phyloP scores from a whole-genome alignment of 345 rosid species.

The Citrus reticulata region DNA sequence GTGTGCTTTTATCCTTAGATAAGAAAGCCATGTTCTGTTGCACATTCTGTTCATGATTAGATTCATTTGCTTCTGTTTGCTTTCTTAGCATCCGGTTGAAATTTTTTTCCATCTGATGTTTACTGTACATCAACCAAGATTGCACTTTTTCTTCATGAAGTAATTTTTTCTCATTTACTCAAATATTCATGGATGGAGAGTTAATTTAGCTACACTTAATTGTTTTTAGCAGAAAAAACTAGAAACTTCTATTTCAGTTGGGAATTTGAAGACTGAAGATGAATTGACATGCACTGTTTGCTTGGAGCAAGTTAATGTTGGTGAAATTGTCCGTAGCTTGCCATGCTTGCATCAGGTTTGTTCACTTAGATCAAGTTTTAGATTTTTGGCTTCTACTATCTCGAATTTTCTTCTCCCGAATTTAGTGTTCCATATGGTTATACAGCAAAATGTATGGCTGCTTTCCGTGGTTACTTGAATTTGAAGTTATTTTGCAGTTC shows the following conservation, averaged over 20 bases:
- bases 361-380: background rate
- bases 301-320: constrained; percentile 69
- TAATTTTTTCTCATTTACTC: background rate
- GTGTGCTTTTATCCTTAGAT: background rate
- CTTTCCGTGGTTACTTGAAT: background rate
- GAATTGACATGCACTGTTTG: constrained; percentile 79
- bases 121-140: background rate
- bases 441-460: background rate
- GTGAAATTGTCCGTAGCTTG: constrained; percentile 64
- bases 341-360: constrained; percentile 80
- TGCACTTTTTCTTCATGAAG: background rate
- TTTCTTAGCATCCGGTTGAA: background rate
- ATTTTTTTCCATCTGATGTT: background rate
- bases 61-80: background rate
- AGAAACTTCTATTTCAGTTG: constrained; percentile 32
- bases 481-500: constrained; percentile 45
- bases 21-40: background rate
- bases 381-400: background rate
- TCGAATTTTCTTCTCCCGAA: background rate
- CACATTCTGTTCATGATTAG: background rate
- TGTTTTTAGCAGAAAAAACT: constrained; percentile 42
- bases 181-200: background rate
- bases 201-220: constrained; percentile 4
- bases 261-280: constrained; percentile 46
- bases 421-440: background rate